A percentile compares a stretch with the other conserved stretches of the same genome.
Evolutionary conservation across 1,284 basidiomycete species (phyloP).

Genomic region (Boletus holoroseus): DNA sequence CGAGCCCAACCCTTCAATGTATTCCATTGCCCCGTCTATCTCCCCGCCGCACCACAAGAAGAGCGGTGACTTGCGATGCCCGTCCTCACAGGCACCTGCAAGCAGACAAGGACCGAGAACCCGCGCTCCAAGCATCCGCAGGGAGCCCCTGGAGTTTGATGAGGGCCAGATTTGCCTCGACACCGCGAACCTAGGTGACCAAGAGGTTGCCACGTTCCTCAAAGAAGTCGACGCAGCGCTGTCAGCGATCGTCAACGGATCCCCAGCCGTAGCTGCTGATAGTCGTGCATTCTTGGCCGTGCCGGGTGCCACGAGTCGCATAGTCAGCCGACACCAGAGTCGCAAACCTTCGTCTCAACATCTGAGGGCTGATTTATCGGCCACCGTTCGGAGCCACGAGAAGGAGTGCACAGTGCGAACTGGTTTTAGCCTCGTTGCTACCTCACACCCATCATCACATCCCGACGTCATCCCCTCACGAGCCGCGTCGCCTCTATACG

Average conservation of each 20-base stretch:
- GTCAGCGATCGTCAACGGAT: conserved; percentile 24
- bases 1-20: conserved; percentile 31
- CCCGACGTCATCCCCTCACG: conserved; percentile 29
- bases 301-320: conserved; percentile 24
- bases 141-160: conserved; percentile 30
- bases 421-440: conserved; percentile 33
- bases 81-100: conserved; percentile 26
- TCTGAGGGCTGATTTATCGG: conserved; percentile 29
- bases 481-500: conserved; percentile 18
- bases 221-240: conserved; percentile 30
- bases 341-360: conserved; percentile 30
- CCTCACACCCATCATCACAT: conserved; percentile 23
- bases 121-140: conserved; percentile 28
- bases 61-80: conserved; percentile 20
- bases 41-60: conserved; percentile 26
- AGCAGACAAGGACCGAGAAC: conserved; percentile 29
- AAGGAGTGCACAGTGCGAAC: conserved; percentile 26
- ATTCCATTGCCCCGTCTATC: conserved; percentile 30
- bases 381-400: conserved; percentile 28
- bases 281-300: conserved; percentile 31
- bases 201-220: conserved; percentile 31
- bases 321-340: conserved; percentile 28
- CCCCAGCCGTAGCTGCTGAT: conserved; percentile 30
- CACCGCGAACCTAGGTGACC: conserved; percentile 29
- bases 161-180: conserved; percentile 31